phyloP scores from a whole-genome alignment of 495 filamentous ascomycete genomes.

The Amphirosellinia nigrospora region DNA sequence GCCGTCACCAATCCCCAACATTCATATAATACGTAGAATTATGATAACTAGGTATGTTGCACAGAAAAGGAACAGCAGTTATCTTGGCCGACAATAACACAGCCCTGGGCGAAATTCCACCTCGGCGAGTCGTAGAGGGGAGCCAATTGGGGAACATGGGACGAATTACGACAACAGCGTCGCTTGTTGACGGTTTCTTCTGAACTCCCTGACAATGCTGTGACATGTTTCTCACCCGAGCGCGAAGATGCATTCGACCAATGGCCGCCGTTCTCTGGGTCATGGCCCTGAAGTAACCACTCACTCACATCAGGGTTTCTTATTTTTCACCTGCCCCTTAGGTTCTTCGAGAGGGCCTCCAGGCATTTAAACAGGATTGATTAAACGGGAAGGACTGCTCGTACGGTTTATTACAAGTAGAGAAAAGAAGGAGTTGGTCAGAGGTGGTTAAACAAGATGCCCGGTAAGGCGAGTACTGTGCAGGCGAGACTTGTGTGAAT shows the following conservation, averaged over 20 bases:
- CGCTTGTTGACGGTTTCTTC: constrained; percentile 2
- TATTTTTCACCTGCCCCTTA: neutral
- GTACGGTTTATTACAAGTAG: neutral
- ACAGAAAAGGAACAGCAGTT: constrained; percentile 1
- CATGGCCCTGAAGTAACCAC: neutral
- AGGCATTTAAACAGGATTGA: neutral
- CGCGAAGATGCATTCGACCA: constrained; percentile 1
- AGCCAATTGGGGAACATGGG: neutral
- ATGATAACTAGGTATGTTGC: neutral
- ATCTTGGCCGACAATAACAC: neutral
- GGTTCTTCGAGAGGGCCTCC: neutral
- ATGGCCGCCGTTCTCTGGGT: neutral
- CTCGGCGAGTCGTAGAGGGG: neutral
- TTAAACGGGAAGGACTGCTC: neutral
- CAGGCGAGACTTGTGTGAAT: neutral
- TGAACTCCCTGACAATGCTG: constrained; percentile 13
- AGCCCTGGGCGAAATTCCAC: neutral
- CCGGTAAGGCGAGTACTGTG: neutral
- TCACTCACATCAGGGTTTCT: neutral
- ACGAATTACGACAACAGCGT: neutral
- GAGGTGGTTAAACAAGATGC: neutral
- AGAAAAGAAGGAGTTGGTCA: neutral
- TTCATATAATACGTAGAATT: neutral
- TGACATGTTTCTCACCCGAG: constrained; percentile 10
- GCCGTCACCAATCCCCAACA: too few species aligned